Percentiles rank a stretch among this genome's conserved stretches.
phyloP scores from a whole-genome alignment of 2,329 filamentous ascomycete species.

The Penicillium polonicum region DNA sequence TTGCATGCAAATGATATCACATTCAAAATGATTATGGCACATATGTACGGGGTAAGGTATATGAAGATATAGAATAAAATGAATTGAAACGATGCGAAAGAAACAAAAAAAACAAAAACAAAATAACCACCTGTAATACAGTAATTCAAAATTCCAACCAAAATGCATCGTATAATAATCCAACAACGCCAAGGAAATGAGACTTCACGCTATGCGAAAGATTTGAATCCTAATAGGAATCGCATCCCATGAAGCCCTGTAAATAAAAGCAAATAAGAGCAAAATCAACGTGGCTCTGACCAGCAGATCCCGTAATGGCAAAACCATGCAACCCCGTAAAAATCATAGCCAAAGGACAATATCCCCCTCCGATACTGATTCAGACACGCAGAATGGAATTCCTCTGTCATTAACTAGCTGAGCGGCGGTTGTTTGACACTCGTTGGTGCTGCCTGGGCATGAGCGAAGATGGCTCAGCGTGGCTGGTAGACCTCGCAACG shows the following conservation, averaged over 20 bases:
- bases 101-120: too few relatives aligned
- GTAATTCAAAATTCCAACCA: slow-evolving; percentile 4
- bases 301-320: not conserved
- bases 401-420: not conserved
- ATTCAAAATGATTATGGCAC: not conserved
- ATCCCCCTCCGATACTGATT: not conserved
- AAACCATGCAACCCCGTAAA: not conserved
- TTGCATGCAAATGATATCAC: slow-evolving; percentile 12
- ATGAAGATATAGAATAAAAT: not conserved
- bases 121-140: not conserved
- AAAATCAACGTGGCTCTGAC: not conserved
- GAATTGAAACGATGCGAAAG: not conserved
- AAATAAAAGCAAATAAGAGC: not conserved
- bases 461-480: not conserved
- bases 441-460: not conserved
- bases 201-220: not conserved
- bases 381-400: not conserved
- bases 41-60: not conserved
- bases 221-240: not conserved
- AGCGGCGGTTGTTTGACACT: not conserved
- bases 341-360: not conserved
- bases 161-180: slow-evolving; percentile 8
- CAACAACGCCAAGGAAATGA: slow-evolving; percentile 2
- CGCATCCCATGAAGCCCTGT: not conserved
- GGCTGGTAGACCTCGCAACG: not conserved